A percentile compares a stretch with the other conserved stretches of the same genome.
phyloP scores from a whole-genome alignment of 2,329 filamentous ascomycete species.

The Xylariaceae sp. region DNA sequence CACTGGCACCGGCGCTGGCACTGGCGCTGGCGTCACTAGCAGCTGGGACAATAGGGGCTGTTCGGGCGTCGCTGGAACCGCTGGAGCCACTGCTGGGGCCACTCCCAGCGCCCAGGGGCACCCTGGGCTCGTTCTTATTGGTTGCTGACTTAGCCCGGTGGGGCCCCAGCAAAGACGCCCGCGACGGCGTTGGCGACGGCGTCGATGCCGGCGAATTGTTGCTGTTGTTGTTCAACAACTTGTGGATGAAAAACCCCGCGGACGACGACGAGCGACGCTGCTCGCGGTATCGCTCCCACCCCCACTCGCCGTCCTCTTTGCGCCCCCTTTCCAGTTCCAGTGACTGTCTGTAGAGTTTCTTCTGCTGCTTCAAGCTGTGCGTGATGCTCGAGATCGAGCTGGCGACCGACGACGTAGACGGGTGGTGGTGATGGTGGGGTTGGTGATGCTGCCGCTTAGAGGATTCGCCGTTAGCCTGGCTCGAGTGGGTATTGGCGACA shows the following conservation, averaged over 20 bases:
- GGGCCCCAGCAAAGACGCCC: slow-evolving; percentile 17
- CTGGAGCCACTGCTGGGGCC: background rate
- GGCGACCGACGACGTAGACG: background rate
- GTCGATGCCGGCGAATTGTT: background rate
- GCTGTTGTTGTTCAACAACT: background rate
- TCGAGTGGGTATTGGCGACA: slow-evolving; percentile 5
- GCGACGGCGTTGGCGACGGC: slow-evolving; percentile 3
- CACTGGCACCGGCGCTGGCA: background rate
- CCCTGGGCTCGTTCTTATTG: slow-evolving; percentile 7
- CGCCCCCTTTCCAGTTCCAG: no score
- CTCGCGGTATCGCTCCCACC: background rate
- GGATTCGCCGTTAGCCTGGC: slow-evolving; percentile 2
- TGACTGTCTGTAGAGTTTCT: background rate
- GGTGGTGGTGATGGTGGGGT: slow-evolving; percentile 4
- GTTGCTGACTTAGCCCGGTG: slow-evolving; percentile 13
- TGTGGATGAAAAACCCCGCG: background rate
- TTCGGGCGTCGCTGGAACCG: background rate
- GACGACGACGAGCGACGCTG: background rate
- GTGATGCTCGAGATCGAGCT: background rate
- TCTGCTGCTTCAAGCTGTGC: background rate
- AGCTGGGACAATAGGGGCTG: slow-evolving; percentile 15
- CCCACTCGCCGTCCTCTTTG: no score
- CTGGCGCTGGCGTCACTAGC: background rate
- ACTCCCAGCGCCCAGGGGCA: slow-evolving; percentile 9
- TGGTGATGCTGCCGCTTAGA: background rate